A percentile compares a stretch with the other conserved stretches of the same genome.
phyloP scores from a whole-genome alignment of 2,329 filamentous ascomycete species.

The Sporothrix humicola region DNA sequence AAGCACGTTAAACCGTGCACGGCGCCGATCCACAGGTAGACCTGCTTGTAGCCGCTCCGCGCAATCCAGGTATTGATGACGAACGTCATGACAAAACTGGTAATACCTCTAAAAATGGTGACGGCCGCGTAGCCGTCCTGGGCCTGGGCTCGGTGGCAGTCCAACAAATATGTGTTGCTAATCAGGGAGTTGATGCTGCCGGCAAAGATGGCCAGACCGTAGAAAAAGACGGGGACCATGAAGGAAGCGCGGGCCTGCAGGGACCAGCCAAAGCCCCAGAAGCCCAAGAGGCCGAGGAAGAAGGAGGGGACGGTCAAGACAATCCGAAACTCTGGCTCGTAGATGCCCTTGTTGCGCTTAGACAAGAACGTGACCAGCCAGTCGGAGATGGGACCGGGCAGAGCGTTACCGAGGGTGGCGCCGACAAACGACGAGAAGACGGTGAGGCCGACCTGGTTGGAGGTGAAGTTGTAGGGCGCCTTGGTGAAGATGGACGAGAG shows the following conservation, averaged over 20 bases:
- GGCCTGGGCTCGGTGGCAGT: constrained; percentile 35
- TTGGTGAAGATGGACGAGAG: constrained; percentile 46
- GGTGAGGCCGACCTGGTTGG: constrained; percentile 48
- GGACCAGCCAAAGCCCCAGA: constrained; percentile 47
- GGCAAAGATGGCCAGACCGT: constrained; percentile 35
- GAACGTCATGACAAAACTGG: constrained; percentile 35
- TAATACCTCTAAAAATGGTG: constrained; percentile 33
- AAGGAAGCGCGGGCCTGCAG: constrained; percentile 38
- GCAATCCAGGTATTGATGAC: constrained; percentile 33
- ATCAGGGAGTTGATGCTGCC: constrained; percentile 34
- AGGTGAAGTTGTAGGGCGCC: constrained; percentile 49
- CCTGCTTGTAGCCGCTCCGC: constrained; percentile 29
- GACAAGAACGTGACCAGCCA: constrained; percentile 48
- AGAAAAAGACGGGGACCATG: constrained; percentile 37
- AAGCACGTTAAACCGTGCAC: background rate
- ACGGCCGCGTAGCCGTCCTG: constrained; percentile 36
- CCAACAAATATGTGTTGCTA: constrained; percentile 36
- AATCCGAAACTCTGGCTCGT: constrained; percentile 53
- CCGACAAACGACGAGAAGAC: constrained; percentile 50
- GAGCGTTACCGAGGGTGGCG: constrained; percentile 45
- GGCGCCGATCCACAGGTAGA: constrained; percentile 9
- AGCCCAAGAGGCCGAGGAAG: constrained; percentile 44
- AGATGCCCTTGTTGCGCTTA: constrained; percentile 50
- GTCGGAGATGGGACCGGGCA: constrained; percentile 46
- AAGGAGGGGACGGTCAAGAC: constrained; percentile 46